A percentile compares a stretch with the other conserved stretches of the same genome.
Conservation (phyloP, 75 land plant genomes). For the Picea sitchensis region DNA sequence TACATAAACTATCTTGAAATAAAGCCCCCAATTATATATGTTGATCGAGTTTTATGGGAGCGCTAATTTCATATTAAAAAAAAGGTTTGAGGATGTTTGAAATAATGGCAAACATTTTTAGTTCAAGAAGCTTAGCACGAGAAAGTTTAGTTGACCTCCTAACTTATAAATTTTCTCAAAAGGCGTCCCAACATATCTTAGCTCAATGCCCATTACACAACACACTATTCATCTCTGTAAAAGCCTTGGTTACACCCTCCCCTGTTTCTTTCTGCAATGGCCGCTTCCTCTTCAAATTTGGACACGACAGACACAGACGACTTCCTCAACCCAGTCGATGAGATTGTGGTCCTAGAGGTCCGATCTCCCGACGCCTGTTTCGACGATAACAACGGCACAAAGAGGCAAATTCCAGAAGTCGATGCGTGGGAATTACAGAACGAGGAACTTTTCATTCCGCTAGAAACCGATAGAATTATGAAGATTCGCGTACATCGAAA, state of each 20-base stretch:
- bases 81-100: too few relatives aligned
- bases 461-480: background rate
- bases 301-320: background rate
- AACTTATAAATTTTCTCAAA: too few relatives aligned
- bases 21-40: too few relatives aligned
- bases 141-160: too few relatives aligned
- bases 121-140: too few relatives aligned
- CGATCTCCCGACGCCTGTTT: background rate
- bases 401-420: background rate
- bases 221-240: too few relatives aligned
- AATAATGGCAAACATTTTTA: too few relatives aligned
- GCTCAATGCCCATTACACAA: too few relatives aligned
- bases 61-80: too few relatives aligned
- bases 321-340: background rate
- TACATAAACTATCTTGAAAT: too few relatives aligned
- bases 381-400: background rate
- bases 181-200: too few relatives aligned
- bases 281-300: background rate
- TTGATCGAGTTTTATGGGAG: too few relatives aligned
- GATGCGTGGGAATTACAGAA: background rate
- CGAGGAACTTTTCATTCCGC: background rate
- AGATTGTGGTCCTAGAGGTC: slow-evolving; percentile 7
- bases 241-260: background rate
- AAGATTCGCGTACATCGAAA: slow-evolving; percentile 4
- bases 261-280: background rate